These are phyloP conservation scores for Byssoonygena ceratinophila DNA, from an alignment of 2,329 filamentous ascomycete genomes.

Conservation along the genomic window DNA sequence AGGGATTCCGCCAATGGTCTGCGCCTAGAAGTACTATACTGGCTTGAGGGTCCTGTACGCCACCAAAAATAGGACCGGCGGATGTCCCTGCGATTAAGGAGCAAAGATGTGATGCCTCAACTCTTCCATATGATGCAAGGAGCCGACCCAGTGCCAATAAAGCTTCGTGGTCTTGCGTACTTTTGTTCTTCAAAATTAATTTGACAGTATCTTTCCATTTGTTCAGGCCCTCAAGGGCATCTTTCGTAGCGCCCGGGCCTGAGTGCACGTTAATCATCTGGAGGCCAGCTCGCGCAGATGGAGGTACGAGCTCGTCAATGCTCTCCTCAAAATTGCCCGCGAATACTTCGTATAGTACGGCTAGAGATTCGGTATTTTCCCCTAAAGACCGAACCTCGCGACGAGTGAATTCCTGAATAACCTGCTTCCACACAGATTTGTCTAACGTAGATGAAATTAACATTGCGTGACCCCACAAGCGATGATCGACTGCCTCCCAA, in stretches of 20 bases:
- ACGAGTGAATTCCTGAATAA: constrained; percentile 88
- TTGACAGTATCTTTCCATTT: constrained; percentile 88
- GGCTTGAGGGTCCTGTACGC: constrained; percentile 67
- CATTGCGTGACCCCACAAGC: constrained; percentile 93
- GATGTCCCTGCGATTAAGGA: constrained; percentile 67
- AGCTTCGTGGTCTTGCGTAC: constrained; percentile 63
- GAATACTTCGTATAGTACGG: constrained; percentile 84
- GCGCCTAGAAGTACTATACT: constrained; percentile 76
- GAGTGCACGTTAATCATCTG: constrained; percentile 71
- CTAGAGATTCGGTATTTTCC: constrained; percentile 73
- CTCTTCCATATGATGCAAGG: constrained; percentile 71
- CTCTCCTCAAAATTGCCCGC: constrained; percentile 91
- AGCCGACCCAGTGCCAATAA: constrained; percentile 71
- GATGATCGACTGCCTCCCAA: constrained; percentile 85
- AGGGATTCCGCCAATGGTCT: constrained; percentile 61
- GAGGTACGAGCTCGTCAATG: constrained; percentile 87
- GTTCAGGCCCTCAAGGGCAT: constrained; percentile 73
- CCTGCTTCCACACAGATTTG: constrained; percentile 69
- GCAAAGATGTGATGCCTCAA: constrained; percentile 88
- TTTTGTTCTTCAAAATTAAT: constrained; percentile 80
- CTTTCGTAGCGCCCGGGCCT: constrained; percentile 51
- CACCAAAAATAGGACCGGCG: constrained; percentile 56
- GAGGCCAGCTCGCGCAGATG: constrained; percentile 81
- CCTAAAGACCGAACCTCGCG: constrained; percentile 81
- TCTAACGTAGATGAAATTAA: constrained; percentile 74